Percentiles rank a stretch among this genome's conserved stretches.
phyloP scores from a whole-genome alignment of 2,329 filamentous ascomycete genomes.

The Leptographium radiaticola region DNA sequence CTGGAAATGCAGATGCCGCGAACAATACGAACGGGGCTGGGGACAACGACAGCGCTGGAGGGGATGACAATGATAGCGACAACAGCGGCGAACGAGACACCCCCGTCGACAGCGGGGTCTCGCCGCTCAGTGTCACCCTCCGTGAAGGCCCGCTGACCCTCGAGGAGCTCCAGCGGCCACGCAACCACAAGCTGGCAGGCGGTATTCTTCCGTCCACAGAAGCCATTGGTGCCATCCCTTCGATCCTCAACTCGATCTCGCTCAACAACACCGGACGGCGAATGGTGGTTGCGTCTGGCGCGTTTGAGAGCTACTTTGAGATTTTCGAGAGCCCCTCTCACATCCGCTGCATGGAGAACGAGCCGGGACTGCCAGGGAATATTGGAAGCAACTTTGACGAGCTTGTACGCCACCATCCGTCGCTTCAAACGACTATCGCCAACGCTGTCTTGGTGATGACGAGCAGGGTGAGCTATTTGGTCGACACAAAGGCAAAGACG shows the following conservation, averaged over 20 bases:
- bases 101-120: constrained; percentile 22
- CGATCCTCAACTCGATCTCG: constrained; percentile 86
- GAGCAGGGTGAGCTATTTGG: constrained; percentile 63
- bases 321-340: constrained; percentile 93
- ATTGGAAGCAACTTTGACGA: constrained; percentile 87
- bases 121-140: constrained; percentile 19
- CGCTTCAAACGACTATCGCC: constrained; percentile 65
- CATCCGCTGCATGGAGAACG: constrained; percentile 65
- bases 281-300: constrained; percentile 71
- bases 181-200: constrained; percentile 37
- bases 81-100: constrained; percentile 17
- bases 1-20: not conserved
- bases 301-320: constrained; percentile 78
- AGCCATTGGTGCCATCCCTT: constrained; percentile 74
- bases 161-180: constrained; percentile 32
- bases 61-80: not conserved
- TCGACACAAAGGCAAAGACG: constrained; percentile 53
- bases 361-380: constrained; percentile 53
- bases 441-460: constrained; percentile 85
- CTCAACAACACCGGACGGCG: constrained; percentile 79
- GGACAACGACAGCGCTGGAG: not conserved
- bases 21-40: constrained; percentile 13
- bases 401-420: constrained; percentile 82
- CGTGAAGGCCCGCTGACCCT: constrained; percentile 40
- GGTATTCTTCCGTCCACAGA: constrained; percentile 82